Evolutionary conservation across 208 protist species (phyloP), one percentile per base, ranked within the genome.

Genomic region (Phytomonas serpens): DNA sequence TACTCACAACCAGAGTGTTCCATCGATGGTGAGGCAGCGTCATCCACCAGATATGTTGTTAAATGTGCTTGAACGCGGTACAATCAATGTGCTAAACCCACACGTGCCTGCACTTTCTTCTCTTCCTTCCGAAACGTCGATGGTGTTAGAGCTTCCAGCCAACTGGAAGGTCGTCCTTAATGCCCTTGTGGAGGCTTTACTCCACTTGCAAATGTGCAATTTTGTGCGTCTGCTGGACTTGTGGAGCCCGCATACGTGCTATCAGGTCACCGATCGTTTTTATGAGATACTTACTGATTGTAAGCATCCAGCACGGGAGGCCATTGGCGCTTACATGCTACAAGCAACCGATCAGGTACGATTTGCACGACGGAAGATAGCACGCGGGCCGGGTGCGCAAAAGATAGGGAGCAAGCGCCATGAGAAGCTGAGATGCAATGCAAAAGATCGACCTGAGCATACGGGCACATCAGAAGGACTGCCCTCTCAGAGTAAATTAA

Each of bases 321-420:
- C 33, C 36, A 71, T 76, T 13, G 64, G 64, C 40, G 7, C 23
- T 32, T 71, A 72, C 32, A 64, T 76, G 67, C 65, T 76, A 52
- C 67, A 57, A 42, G 52, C 27, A 13, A 51, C 52, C 19, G 47
- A 57, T 57, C 47, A 57, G 19, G 19, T 57, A 57, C 47, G 19
- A 1, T 27, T 57, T 7, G 47, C 47, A 57, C 47, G 16, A 27
- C 47, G 47, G 47, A 57, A 57, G 47, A 27, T 9, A 19, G 5
- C 19, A 19, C 47, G 47, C 23, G 19, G 16, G 47, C 23, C 19
- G 19, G 47, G 47, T 1, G 47, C 19, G 47, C 47, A 57, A 57
- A 57, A 57, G 47, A 27, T 19, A 57, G 47, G 47, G 47, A 27
- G 23, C 47, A 57, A 57, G 19, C 19, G 23, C 19, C 47, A 57